These are phyloP conservation scores for Rubia balearica DNA, from an alignment of 305 asterid genomes.

Conservation along the genomic window DNA sequence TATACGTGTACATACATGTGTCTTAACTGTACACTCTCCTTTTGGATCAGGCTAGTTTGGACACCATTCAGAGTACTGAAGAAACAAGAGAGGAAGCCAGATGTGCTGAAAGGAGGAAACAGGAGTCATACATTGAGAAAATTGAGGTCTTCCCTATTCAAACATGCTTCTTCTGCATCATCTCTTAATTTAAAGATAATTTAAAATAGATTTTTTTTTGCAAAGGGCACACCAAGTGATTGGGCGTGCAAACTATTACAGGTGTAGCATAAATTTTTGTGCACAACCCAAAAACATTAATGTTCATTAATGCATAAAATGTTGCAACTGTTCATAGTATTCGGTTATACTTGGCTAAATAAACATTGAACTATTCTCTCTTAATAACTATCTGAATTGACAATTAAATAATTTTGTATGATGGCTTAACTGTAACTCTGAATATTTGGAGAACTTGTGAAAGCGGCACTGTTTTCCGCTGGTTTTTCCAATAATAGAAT, in stretches of 20 bases:
- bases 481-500: background rate
- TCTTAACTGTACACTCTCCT: background rate
- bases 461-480: background rate
- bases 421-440: no score
- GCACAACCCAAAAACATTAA: background rate
- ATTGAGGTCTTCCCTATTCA: slow-evolving; percentile 7
- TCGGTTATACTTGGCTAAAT: background rate
- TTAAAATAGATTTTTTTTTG: background rate
- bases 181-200: background rate
- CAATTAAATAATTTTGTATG: background rate
- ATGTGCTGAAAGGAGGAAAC: slow-evolving; percentile 10
- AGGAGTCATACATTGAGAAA: slow-evolving; percentile 9
- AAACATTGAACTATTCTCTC: background rate
- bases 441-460: background rate
- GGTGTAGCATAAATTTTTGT: background rate
- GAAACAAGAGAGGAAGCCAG: slow-evolving; percentile 57
- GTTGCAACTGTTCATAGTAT: background rate
- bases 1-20: background rate
- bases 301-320: background rate
- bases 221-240: background rate
- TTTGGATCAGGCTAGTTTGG: slow-evolving; percentile 60
- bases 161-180: background rate
- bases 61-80: slow-evolving; percentile 76
- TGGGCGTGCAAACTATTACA: background rate
- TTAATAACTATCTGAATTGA: background rate